Conservation (phyloP, 768 basidiomycete genomes). For the Tubosaeta sp. region DNA sequence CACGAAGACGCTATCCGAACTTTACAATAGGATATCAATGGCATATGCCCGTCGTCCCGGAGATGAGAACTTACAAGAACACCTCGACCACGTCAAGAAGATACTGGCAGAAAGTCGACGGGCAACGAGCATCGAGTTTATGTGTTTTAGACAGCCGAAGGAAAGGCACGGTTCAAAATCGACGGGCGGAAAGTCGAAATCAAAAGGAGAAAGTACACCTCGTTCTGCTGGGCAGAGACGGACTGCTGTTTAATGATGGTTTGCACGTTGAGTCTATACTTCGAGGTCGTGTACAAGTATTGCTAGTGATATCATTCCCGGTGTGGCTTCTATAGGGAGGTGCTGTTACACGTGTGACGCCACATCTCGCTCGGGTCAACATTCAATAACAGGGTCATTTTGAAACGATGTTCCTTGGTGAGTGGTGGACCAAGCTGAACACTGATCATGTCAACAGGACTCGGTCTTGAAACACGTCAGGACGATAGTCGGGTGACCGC, state of each 20-base stretch:
- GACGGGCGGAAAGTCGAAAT: conserved; percentile 13
- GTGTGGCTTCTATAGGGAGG: too few species aligned
- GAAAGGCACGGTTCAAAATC: conserved; percentile 23
- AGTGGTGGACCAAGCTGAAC: neutral
- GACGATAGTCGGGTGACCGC: neutral
- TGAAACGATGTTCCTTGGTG: neutral
- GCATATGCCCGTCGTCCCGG: conserved; percentile 84
- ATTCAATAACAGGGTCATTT: too few species aligned
- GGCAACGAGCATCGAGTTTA: conserved; percentile 90
- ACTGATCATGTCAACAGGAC: too few species aligned
- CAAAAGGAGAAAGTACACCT: conserved; percentile 14
- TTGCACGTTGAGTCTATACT: neutral
- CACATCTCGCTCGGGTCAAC: neutral
- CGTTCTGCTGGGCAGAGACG: conserved; percentile 23
- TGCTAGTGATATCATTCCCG: neutral
- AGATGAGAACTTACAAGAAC: conserved; percentile 80
- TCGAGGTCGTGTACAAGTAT: neutral
- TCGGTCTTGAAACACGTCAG: neutral
- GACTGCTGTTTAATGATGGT: neutral
- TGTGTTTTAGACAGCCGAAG: conserved; percentile 85
- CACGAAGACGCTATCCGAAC: conserved; percentile 79
- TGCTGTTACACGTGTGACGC: neutral
- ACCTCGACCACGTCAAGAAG: conserved; percentile 89
- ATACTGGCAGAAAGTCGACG: conserved; percentile 83
- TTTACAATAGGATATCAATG: conserved; percentile 93